Percentiles rank a stretch among this genome's conserved stretches.
Evolutionary conservation across 352 stramenopile genomes (phyloP).

Genomic region (Phytophthora litchii): DNA sequence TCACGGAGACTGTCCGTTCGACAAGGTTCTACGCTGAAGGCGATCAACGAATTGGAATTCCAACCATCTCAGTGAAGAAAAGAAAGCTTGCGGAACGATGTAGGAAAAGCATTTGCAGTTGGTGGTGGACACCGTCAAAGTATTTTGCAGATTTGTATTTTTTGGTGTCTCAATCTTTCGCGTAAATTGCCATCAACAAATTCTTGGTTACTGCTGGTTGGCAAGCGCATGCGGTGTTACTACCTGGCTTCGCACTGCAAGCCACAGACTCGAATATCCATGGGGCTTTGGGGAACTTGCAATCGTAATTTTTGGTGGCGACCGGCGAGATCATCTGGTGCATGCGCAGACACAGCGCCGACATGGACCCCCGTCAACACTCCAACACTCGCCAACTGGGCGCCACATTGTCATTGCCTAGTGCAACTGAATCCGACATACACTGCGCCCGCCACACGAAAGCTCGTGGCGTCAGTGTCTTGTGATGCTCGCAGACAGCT

Average conservation of each 20-base stretch:
- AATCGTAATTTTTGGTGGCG: constrained; percentile 16
- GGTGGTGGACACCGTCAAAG: no score
- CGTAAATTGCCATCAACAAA: constrained; percentile 17
- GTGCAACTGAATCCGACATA: constrained; percentile 3
- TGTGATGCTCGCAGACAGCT: no score
- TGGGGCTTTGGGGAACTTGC: constrained; percentile 23
- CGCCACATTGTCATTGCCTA: constrained; percentile 1
- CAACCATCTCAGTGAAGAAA: neutral
- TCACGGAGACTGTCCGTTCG: neutral
- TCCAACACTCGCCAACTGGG: neutral
- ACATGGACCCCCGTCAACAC: neutral
- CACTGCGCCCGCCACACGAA: constrained; percentile 18
- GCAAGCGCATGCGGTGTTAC: constrained; percentile 3
- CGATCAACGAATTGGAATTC: constrained; percentile 13
- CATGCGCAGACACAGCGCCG: constrained; percentile 16
- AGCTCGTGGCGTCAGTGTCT: neutral
- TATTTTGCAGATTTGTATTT: neutral
- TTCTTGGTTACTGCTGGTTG: neutral
- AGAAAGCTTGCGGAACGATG: neutral
- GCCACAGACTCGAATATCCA: constrained; percentile 14
- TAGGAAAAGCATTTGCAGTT: neutral
- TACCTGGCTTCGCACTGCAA: constrained; percentile 15
- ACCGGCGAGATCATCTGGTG: constrained; percentile 8
- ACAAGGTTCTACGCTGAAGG: constrained; percentile 6
- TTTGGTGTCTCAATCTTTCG: constrained; percentile 22